Evolutionary conservation across 768 basidiomycete genomes (phyloP).

Genomic region (Pleurotus pulmonarius): DNA sequence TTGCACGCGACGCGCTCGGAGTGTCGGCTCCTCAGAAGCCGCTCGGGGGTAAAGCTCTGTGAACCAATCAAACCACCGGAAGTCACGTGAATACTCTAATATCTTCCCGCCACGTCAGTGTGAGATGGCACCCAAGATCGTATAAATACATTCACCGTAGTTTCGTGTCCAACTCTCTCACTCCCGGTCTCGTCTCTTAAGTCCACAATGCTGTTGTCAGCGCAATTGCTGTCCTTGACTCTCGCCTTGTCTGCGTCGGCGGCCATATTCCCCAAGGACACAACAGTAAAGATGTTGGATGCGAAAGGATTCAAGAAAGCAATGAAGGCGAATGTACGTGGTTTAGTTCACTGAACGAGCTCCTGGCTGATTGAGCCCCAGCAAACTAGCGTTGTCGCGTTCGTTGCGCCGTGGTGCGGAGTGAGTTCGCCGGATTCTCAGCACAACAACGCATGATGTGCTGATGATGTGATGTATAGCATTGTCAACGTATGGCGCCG

Average conservation of each 20-base stretch:
- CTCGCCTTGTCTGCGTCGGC: slow-evolving; percentile 34
- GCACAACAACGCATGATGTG: not conserved
- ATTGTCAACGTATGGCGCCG: slow-evolving; percentile 83
- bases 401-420: slow-evolving; percentile 94
- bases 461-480: slow-evolving; percentile 34
- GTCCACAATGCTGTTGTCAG: slow-evolving; percentile 6
- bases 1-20: no score
- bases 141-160: not conserved
- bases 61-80: no score
- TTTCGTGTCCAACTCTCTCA: not conserved
- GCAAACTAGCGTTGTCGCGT: slow-evolving; percentile 80
- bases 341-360: not conserved
- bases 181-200: not conserved
- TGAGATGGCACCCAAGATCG: not conserved
- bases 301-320: slow-evolving; percentile 63
- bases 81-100: no score
- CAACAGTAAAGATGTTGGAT: slow-evolving; percentile 72
- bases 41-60: no score
- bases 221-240: slow-evolving; percentile 2
- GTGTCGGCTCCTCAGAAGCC: no score
- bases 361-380: slow-evolving; percentile 19
- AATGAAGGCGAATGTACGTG: slow-evolving; percentile 73
- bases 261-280: slow-evolving; percentile 44
- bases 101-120: slow-evolving; percentile 10
- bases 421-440: slow-evolving; percentile 38